Percentiles rank a stretch among this genome's conserved stretches.
These are phyloP conservation scores for Raffaelea arxii DNA, from an alignment of 2,329 filamentous ascomycete species.

Conservation along the genomic window DNA sequence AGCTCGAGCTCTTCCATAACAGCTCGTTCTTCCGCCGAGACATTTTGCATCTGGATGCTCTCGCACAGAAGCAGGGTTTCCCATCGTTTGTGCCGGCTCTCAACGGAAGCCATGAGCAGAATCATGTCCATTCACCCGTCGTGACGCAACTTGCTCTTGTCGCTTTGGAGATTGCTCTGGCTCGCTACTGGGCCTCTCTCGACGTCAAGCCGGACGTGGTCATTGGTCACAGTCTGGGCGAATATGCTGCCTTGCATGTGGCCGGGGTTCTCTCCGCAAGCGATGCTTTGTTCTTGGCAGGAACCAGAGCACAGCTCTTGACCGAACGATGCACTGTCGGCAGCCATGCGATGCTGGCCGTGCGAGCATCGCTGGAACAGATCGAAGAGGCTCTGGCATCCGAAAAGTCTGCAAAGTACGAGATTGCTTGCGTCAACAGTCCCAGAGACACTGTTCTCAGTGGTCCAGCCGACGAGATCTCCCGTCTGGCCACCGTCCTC, in stretches of 20 bases:
- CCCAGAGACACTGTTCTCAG: conserved; percentile 54
- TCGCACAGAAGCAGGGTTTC: conserved; percentile 40
- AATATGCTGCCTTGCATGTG: conserved; percentile 51
- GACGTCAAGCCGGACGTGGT: conserved; percentile 33
- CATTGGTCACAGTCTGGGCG: conserved; percentile 46
- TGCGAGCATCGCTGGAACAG: conserved; percentile 18
- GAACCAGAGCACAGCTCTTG: conserved; percentile 45
- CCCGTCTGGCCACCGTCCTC: too few species aligned
- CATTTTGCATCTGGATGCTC: conserved; percentile 14
- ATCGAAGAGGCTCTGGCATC: conserved; percentile 18
- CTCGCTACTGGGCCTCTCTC: conserved; percentile 26
- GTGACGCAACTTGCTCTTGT: conserved; percentile 28
- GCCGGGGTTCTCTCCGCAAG: conserved; percentile 54
- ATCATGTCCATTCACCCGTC: conserved; percentile 10
- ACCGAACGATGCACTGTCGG: conserved; percentile 39
- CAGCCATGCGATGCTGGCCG: conserved; percentile 25
- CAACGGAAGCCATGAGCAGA: neutral
- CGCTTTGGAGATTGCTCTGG: conserved; percentile 31
- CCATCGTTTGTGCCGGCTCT: conserved; percentile 50
- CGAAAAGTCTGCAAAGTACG: too few species aligned
- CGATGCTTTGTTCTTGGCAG: conserved; percentile 54
- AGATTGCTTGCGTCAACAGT: conserved; percentile 53
- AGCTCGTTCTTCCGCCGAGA: conserved; percentile 22
- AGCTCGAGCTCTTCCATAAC: conserved; percentile 21
- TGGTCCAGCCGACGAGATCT: too few species aligned